These are phyloP conservation scores for Maudiozyma saulgeensis DNA, from an alignment of 805 yeast genomes.

Conservation along the genomic window DNA sequence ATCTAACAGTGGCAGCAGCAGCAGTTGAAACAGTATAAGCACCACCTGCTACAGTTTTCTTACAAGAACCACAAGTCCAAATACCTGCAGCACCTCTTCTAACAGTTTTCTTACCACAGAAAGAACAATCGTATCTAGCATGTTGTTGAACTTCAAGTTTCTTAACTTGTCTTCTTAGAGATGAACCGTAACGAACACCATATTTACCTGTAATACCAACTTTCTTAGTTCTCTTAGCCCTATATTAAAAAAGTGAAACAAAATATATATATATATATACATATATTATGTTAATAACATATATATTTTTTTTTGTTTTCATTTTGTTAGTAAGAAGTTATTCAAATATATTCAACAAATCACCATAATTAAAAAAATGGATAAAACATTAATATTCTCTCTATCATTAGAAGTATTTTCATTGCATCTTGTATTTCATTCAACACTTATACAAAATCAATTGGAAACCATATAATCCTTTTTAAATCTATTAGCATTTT, in stretches of 20 bases:
- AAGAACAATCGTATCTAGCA: slow-evolving; percentile 96
- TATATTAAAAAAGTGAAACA: slow-evolving; percentile 19
- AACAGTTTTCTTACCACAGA: slow-evolving; percentile 99
- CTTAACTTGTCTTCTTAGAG: slow-evolving; percentile 99
- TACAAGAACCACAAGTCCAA: slow-evolving; percentile 95
- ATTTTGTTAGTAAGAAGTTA: background rate
- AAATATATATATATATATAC: background rate
- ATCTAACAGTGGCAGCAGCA: slow-evolving; percentile 99
- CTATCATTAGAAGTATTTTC: too few species aligned
- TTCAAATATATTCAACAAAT: too few species aligned
- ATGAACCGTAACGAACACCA: slow-evolving; percentile 99
- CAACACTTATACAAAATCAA: too few species aligned
- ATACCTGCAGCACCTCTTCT: slow-evolving; percentile 97
- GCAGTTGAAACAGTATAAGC: slow-evolving; percentile 99
- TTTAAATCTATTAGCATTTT: too few species aligned
- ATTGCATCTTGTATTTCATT: too few species aligned
- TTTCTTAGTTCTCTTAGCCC: slow-evolving; percentile 99
- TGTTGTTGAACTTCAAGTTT: slow-evolving; percentile 98
- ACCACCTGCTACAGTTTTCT: slow-evolving; percentile 98
- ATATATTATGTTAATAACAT: background rate
- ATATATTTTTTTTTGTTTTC: too few species aligned
- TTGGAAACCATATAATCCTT: too few species aligned
- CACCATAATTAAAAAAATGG: too few species aligned
- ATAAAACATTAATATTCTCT: too few species aligned
- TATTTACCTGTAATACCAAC: slow-evolving; percentile 99